Percentiles rank a stretch among this genome's conserved stretches.
phyloP scores from a whole-genome alignment of 352 stramenopile genomes.

The Phytophthora pinifolia region DNA sequence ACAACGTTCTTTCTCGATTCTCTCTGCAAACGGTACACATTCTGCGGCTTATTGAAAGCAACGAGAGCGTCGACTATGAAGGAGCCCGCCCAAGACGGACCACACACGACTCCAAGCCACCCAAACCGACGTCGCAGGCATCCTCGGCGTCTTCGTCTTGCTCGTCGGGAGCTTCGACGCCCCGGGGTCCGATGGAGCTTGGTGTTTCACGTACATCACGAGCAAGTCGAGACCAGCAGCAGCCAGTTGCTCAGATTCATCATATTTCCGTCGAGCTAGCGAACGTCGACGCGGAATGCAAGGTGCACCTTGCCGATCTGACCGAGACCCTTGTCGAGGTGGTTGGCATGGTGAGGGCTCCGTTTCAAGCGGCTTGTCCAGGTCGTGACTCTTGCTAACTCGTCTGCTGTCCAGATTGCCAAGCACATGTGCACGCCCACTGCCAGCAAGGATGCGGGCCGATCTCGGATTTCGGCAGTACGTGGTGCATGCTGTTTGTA shows the following conservation, averaged over 20 bases:
- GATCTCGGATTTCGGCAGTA: slow-evolving; percentile 30
- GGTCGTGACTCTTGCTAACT: background rate
- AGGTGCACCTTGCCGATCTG: slow-evolving; percentile 52
- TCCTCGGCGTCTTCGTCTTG: slow-evolving; percentile 26
- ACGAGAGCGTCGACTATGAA: slow-evolving; percentile 40
- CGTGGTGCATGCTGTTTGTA: background rate
- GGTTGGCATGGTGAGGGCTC: slow-evolving; percentile 34
- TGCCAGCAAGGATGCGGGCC: slow-evolving; percentile 20
- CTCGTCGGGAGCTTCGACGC: slow-evolving; percentile 18
- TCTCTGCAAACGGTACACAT: slow-evolving; percentile 31
- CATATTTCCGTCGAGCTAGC: slow-evolving; percentile 60
- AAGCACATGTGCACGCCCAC: slow-evolving; percentile 33
- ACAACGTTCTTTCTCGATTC: slow-evolving; percentile 44
- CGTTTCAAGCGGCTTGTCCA: background rate
- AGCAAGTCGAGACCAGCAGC: background rate
- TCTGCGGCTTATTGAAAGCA: slow-evolving; percentile 46
- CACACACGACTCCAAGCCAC: slow-evolving; percentile 2
- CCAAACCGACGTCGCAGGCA: slow-evolving; percentile 14
- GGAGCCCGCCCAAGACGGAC: background rate
- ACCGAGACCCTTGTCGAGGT: slow-evolving; percentile 58
- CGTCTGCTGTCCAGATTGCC: slow-evolving; percentile 25
- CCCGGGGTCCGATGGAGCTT: slow-evolving; percentile 9
- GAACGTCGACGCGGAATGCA: slow-evolving; percentile 44
- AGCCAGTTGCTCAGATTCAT: slow-evolving; percentile 42
- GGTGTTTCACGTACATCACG: slow-evolving; percentile 4